Base-by-base conservation (phyloP, 768 basidiomycete genomes). In the Suillus hirtellus region DNA sequence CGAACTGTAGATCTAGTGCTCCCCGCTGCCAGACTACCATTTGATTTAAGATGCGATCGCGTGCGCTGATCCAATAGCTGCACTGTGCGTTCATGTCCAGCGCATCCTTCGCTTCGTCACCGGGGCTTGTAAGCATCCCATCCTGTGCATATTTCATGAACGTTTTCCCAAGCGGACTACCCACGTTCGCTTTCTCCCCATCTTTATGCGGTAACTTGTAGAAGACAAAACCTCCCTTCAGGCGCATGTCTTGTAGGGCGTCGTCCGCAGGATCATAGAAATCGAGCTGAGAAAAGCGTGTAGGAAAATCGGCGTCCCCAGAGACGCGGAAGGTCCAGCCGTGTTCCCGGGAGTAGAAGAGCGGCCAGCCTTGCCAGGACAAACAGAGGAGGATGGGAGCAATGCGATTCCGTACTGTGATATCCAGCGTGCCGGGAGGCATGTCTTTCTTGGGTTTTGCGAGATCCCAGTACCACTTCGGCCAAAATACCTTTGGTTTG, bases 191-290 rank as follows among this genome's bases (percentile, higher is more conserved):
- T 61, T 85, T 84, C 65, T 96, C 95, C 2, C 96, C 96, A 67
- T 96, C 95, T 73, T 95, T 95, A 76, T 99, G 97, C 0, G 97
- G 97, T 0, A 99, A 81, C 75, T 97, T 95, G 81, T 93, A 92
- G 76, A 95, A 99, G 2, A 79, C 62, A 71, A 80, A 90, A 2
- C 83, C 83, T 3, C 78, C 81, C 19, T 80, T 77, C 14, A 81
- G 74, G 4, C 73, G 70, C 53, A 80, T 75, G 60, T 89, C 84
- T 49, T 81, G 76, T 10, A 95, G 79, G 2, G 71, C 63, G 27
- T 83, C 79, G 69, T 96, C 93, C 0, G 81, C 84, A 5, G 82
- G 79, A 50, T 90, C 84, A 52, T 83, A 80, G 75, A 95, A 92
- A 14, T 70, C 71, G 34, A 92, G 77, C 0, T 84, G 77, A 19